Base-by-base conservation (phyloP, 352 stramenopile genomes). In the Pythium myriotylum region DNA sequence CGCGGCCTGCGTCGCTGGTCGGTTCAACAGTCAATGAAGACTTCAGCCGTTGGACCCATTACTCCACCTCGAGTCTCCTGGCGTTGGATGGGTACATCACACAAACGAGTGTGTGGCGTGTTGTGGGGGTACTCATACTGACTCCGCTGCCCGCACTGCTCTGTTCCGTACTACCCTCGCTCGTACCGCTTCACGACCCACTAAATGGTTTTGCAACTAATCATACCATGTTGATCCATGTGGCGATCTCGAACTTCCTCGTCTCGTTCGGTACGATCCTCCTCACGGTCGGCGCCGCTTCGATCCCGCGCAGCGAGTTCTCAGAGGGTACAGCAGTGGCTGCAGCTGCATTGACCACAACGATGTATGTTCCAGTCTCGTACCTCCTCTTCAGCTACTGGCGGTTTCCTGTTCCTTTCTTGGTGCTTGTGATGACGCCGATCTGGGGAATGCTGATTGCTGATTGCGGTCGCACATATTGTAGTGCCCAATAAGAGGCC, bases 201-300 rank as follows among this genome's bases (percentile, higher is more conserved):
- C 8, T 46, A n/a, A 7, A 24, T 3, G 50, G 50, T 19, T 24
- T 46, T 7, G 4, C 12, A 23, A 19, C 17, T 32, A 37, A 26
- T 13, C 19, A 4, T 17, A n/a, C 4, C 32, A 26, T 37, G 17
- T 4, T 32, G 3, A 16, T 57, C 14, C 10, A 57, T 19, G 29
- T 17, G 4, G 16, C 16, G 17, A 26, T 57, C 29, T 3, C 43
- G 3, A 46, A n/a, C 17, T 46, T 57, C n/a, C 19, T 27, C 32
- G 22, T 43, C 50, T 46, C 50, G 50, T 45, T 57, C 24, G 50
- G 50, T 8, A 37, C 33, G 35, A 43, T 57, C 17, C 29, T 46
- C 4, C 50, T 46, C 50, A 57, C 35, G 27, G 7, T 57, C 50
- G 50, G 29, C 16, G 50, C 14, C 3, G 26, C n/a, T 2, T n/a